Conservation (phyloP, 495 filamentous ascomycete genomes). For the Tuber magnatum region DNA sequence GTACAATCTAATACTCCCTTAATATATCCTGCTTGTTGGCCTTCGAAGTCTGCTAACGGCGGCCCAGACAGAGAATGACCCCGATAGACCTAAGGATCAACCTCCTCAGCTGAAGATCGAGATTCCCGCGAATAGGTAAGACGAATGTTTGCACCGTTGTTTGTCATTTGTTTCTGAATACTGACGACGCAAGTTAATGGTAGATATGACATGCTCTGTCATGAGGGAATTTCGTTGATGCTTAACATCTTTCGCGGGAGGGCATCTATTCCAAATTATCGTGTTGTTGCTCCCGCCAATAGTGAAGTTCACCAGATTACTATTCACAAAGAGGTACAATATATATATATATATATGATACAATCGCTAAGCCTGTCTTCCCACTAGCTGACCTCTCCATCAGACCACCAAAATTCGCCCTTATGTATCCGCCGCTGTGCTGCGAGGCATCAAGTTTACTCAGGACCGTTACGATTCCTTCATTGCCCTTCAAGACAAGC, state of each 20-base stretch:
- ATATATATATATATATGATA: slow-evolving; percentile 11
- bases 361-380: neutral
- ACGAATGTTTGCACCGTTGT: neutral
- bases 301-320: slow-evolving; percentile 71
- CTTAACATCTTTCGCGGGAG: slow-evolving; percentile 87
- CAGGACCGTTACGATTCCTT: slow-evolving; percentile 88
- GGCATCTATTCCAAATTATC: slow-evolving; percentile 66
- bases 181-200: neutral
- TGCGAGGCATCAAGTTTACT: slow-evolving; percentile 86
- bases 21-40: neutral
- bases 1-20: slow-evolving; percentile 43
- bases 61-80: slow-evolving; percentile 35
- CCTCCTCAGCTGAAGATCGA: slow-evolving; percentile 94
- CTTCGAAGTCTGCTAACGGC: slow-evolving; percentile 4
- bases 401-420: slow-evolving; percentile 74
- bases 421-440: slow-evolving; percentile 75
- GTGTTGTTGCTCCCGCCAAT: slow-evolving; percentile 59
- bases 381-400: slow-evolving; percentile 10
- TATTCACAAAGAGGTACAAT: slow-evolving; percentile 58
- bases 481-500: slow-evolving; percentile 95
- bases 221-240: slow-evolving; percentile 93
- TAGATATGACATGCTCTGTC: slow-evolving; percentile 97
- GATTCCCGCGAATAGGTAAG: slow-evolving; percentile 84
- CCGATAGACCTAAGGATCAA: slow-evolving; percentile 55
- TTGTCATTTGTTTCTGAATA: neutral